Evolutionary conservation across 73 alveolate species (phyloP), one percentile per base, ranked within the genome.

Genomic region (Paramecium octaurelia): DNA sequence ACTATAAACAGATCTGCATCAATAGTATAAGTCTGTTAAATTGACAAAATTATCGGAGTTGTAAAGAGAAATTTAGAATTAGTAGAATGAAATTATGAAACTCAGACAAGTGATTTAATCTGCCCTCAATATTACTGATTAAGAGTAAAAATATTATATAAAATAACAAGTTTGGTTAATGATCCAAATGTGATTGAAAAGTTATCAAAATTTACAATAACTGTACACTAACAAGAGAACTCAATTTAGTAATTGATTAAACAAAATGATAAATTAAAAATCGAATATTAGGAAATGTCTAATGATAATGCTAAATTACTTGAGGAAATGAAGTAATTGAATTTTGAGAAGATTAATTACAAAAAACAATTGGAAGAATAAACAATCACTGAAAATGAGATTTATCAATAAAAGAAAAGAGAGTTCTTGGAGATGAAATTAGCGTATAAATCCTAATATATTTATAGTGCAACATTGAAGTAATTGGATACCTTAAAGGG

Each of bases 11-110:
- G 75, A 80, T 80, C 24, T 80, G 21, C 38, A 46, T 20, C 10
- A n/a, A 27, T 43, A 80, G 48, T 80, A 20, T 23, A 80, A 80
- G 44, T 80, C 91, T 42, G 91, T 80, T 80, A 80, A 80, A 80
- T 46, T 80, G 18, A 80, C 91, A 20, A 23, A 40, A 80, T 46
- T 80, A 43, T 35, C 31, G 21, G 91, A 80, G 27, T 20, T 80
- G 16, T 42, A 80, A 43, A 80, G 57, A 43, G 91, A 43, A 16
- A 80, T 80, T 38, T 3, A 80, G 12, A 42, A 80, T 35, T 46
- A 80, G 8, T 80, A 80, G 29, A 43, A 80, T 80, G 91, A 80
- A 46, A 80, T 44, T 10, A 20, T 80, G 11, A 80, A 80, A 44
- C 38, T 80, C 9, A 80, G 14, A 43, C 44, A 80, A 80, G 43